phyloP scores from a whole-genome alignment of 2,329 filamentous ascomycete species.

The Fusarium pseudograminearum region DNA sequence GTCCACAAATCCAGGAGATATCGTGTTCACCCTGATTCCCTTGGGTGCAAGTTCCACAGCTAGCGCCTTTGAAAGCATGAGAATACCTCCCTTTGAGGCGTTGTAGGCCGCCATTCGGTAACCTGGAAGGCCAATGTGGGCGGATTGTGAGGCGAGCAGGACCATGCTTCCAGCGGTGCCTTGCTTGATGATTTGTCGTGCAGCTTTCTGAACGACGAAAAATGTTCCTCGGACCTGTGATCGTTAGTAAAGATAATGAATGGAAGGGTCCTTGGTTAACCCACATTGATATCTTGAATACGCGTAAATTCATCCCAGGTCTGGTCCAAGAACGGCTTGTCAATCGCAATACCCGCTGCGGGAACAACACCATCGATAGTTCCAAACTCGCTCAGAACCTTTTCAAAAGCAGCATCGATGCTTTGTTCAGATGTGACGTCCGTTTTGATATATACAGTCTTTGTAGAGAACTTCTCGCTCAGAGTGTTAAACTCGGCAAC shows the following conservation, averaged over 20 bases:
- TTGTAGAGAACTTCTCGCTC: conserved; percentile 36
- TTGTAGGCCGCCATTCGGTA: conserved; percentile 56
- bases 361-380: conserved; percentile 51
- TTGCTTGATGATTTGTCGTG: conserved; percentile 57
- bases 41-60: conserved; percentile 55
- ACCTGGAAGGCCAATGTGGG: conserved; percentile 40
- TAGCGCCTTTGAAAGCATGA: conserved; percentile 56
- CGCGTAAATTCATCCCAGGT: conserved; percentile 57
- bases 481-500: conserved; percentile 48
- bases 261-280: background rate
- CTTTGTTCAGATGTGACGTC: conserved; percentile 51
- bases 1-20: conserved; percentile 55
- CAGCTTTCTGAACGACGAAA: conserved; percentile 55
- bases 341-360: conserved; percentile 56
- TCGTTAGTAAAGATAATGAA: background rate
- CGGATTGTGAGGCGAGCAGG: conserved; percentile 42
- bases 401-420: conserved; percentile 44
- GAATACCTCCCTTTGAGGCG: conserved; percentile 57
- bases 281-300: conserved; percentile 58
- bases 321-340: conserved; percentile 59
- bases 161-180: conserved; percentile 55
- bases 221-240: conserved; percentile 56
- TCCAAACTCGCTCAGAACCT: conserved; percentile 42
- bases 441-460: conserved; percentile 49
- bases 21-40: conserved; percentile 54